Base-by-base conservation (phyloP, 345 rosid species). In the Eucalyptus caleyi region DNA sequence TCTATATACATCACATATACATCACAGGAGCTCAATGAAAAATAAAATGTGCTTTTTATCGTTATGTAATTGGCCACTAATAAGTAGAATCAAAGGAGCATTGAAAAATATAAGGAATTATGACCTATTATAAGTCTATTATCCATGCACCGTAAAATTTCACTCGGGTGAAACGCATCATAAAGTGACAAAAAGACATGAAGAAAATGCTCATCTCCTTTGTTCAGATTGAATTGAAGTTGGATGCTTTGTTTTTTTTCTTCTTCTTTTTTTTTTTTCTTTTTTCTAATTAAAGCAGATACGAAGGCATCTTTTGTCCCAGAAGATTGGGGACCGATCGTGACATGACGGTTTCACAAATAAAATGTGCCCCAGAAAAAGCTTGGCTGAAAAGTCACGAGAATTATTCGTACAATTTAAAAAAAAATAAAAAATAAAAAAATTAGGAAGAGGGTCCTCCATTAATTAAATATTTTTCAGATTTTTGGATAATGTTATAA, bases 221-320 rank as follows among this genome's bases (percentile, higher is more conserved):
- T 72, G 26, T 72, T 50, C 82, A 5, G 45, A 72, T 72, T 72
- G 82, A 72, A 34, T 37, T 34, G 82, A 72, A 12, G 82, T 16
- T 34, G 81, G 44, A 18, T 69, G 82, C 26, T 69, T 69, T 69
- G 10, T n/a, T n/a, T n/a, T 4, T 13, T 6, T 7, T 30, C 16
- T 8, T 7, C 16, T 11, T 26, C 2, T 15, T 47, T 4, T 13
- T 6, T 4, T n/a, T 1, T 7, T 65, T 32, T 7, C 3, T 30
- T 24, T 60, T 60, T 60, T 27, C 16, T 12, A 65, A 34, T 34
- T 34, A 2, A 69, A 69, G 42, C 81, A 34, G 4, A 18, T 5
- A 69, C 18, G 11, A 18, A 16, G 11, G 13, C 8, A 5, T 37
- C 44, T 69, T 32, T 69, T 65, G 77, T 65, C 77, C 18, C 16